Evolutionary conservation across 2,329 filamentous ascomycete species (phyloP).

Genomic region (Botrytis tulipae): DNA sequence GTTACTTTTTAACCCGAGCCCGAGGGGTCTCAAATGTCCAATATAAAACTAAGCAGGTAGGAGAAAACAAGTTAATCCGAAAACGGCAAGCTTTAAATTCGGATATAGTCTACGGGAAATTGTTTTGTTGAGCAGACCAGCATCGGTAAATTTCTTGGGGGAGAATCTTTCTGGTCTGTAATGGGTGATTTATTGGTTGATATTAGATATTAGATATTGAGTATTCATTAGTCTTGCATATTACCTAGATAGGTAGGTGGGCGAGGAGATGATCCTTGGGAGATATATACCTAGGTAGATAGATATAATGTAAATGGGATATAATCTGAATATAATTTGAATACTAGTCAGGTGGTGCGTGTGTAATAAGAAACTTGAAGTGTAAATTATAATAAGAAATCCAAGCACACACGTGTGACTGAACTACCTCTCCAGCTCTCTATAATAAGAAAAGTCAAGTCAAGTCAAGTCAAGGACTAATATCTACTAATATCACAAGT

Average conservation of each 20-base stretch:
- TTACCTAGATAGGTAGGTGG: background rate
- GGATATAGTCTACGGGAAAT: background rate
- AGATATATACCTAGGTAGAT: background rate
- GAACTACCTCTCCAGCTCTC: too few relatives aligned
- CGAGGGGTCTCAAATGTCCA: slow-evolving; percentile 1
- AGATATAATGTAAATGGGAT: background rate
- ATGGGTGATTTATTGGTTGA: background rate
- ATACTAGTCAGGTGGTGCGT: background rate
- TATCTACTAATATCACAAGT: background rate
- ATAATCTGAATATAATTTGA: too few relatives aligned
- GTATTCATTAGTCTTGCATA: background rate
- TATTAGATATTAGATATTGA: background rate
- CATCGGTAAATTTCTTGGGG: background rate
- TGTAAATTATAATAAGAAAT: background rate
- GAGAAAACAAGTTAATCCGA: background rate
- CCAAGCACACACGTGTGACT: too few relatives aligned
- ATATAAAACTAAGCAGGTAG: background rate
- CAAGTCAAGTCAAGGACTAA: too few relatives aligned
- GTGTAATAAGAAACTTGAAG: background rate
- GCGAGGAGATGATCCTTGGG: background rate
- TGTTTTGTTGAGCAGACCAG: slow-evolving; percentile 8
- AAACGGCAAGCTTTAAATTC: background rate
- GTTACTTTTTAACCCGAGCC: background rate
- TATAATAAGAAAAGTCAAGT: too few relatives aligned
- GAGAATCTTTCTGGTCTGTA: background rate